A percentile compares a stretch with the other conserved stretches of the same genome.
Conservation (phyloP, 176 grass and related monocot species). For the Musa beccarii region DNA sequence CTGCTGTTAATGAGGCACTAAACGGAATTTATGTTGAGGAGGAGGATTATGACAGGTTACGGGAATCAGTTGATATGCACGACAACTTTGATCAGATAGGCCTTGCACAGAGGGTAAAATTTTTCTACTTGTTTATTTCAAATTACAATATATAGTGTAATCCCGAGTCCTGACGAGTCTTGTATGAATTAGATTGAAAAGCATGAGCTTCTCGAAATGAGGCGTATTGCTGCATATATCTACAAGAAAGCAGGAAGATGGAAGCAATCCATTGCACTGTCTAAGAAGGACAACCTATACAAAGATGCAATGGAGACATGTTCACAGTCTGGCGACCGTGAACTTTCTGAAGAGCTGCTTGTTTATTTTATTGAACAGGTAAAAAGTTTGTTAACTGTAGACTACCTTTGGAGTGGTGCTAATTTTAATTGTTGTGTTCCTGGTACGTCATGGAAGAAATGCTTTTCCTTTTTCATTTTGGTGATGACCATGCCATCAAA, state of each 20-base stretch:
- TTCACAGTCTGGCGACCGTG: slow-evolving; percentile 83
- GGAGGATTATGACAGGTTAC: slow-evolving; percentile 85
- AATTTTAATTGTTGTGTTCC: neutral
- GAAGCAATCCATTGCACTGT: slow-evolving; percentile 90
- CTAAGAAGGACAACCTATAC: slow-evolving; percentile 96
- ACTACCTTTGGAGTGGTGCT: too few relatives aligned
- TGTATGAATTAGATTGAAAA: slow-evolving; percentile 65
- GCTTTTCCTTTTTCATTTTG: too few relatives aligned
- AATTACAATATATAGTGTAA: too few relatives aligned
- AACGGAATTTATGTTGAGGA: slow-evolving; percentile 96
- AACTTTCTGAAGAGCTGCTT: slow-evolving; percentile 86
- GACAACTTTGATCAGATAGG: slow-evolving; percentile 99
- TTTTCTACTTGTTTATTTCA: neutral
- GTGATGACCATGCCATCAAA: too few relatives aligned
- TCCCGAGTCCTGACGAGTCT: neutral
- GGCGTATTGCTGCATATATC: slow-evolving; percentile 95
- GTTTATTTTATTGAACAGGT: slow-evolving; percentile 99
- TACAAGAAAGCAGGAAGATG: slow-evolving; percentile 99
- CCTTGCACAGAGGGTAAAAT: slow-evolving; percentile 86
- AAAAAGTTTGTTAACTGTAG: neutral
- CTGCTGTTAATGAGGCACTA: slow-evolving; percentile 93
- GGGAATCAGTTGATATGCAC: slow-evolving; percentile 94
- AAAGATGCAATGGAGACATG: slow-evolving; percentile 99
- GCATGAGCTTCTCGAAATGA: slow-evolving; percentile 97
- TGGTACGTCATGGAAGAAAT: neutral